A percentile compares a stretch with the other conserved stretches of the same genome.
Evolutionary conservation across 192 early-diverging fungal species (phyloP).

Genomic region (Chytriomyces sp.): DNA sequence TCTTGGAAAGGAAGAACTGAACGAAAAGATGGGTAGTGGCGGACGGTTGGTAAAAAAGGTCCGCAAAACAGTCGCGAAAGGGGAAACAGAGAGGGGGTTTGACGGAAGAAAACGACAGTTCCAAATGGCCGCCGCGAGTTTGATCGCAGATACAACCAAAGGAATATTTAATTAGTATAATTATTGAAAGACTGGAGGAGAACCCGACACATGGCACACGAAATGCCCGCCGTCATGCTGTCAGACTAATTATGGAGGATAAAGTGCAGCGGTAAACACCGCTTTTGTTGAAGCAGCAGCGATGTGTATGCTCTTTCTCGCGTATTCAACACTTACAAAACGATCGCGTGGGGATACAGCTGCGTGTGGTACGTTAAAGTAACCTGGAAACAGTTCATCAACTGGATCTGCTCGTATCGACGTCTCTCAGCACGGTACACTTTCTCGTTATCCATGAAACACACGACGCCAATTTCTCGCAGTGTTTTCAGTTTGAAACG

Average conservation of each 20-base stretch:
- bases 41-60: too few species aligned
- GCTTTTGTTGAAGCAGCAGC: background rate
- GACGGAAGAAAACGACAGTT: too few species aligned
- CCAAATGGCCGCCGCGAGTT: too few species aligned
- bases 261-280: background rate
- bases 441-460: background rate
- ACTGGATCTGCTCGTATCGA: background rate
- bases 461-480: background rate
- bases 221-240: too few species aligned
- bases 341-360: background rate
- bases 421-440: too few species aligned
- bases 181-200: too few species aligned
- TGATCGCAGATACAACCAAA: too few species aligned
- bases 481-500: background rate
- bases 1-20: background rate
- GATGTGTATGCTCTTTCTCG: background rate
- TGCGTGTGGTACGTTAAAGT: background rate
- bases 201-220: too few species aligned
- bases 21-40: too few species aligned
- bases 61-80: too few species aligned
- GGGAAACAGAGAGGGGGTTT: too few species aligned
- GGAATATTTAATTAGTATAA: too few species aligned
- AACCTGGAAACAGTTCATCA: background rate
- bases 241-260: background rate
- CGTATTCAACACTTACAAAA: background rate